Conservation (phyloP, 257 asterid genomes). For the Solanum sejunctum region DNA sequence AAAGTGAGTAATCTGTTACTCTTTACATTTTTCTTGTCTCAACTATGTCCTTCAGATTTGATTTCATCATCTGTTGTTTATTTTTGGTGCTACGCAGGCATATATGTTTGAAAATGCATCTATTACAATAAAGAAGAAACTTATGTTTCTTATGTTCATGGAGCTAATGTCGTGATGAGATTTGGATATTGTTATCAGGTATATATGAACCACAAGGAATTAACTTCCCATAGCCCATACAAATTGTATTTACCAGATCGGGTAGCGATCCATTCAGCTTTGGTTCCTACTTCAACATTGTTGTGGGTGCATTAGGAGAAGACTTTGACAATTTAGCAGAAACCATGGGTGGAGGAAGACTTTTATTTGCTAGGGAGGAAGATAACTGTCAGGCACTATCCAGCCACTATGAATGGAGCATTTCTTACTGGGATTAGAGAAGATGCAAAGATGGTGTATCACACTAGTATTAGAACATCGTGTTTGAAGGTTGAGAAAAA, state of each 20-base stretch:
- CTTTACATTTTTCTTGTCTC: neutral
- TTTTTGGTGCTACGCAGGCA: neutral
- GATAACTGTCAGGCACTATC: too few relatives aligned
- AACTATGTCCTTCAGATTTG: neutral
- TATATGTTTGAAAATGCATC: neutral
- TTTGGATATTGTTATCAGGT: slow-evolving; percentile 24
- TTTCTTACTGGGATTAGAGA: too few relatives aligned
- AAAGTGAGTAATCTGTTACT: neutral
- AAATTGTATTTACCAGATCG: neutral
- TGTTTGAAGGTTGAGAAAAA: too few relatives aligned
- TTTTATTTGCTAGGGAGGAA: too few relatives aligned
- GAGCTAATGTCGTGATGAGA: too few relatives aligned
- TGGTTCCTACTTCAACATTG: neutral
- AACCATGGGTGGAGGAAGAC: too few relatives aligned
- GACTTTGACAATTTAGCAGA: neutral
- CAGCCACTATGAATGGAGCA: too few relatives aligned
- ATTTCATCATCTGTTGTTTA: neutral
- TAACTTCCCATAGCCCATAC: too few relatives aligned
- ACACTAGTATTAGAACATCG: too few relatives aligned
- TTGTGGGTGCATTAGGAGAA: neutral
- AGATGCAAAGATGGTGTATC: too few relatives aligned
- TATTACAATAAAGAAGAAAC: neutral
- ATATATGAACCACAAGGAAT: slow-evolving; percentile 1
- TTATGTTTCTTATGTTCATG: neutral
- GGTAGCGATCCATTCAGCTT: neutral